Conservation (phyloP, 805 yeast species). For the Sugiyamaella chiloensis region DNA sequence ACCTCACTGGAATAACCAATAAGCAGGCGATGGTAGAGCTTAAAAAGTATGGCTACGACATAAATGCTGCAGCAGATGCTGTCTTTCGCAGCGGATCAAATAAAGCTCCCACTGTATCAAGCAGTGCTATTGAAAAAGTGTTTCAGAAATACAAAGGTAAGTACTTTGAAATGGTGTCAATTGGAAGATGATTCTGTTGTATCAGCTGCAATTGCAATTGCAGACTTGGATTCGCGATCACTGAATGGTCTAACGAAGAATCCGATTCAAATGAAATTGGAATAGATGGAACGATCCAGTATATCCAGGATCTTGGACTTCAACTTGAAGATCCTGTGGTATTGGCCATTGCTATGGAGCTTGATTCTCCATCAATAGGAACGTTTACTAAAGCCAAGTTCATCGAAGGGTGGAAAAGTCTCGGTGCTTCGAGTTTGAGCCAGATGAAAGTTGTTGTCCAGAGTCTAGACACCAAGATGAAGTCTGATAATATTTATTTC, state of each 20-base stretch:
- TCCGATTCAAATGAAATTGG: conserved; percentile 48
- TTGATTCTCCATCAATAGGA: conserved; percentile 67
- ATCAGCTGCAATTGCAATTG: too few relatives aligned
- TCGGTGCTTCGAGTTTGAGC: conserved; percentile 31
- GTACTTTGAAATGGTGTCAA: neutral
- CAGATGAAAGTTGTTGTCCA: conserved; percentile 48
- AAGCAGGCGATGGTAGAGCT: conserved; percentile 19
- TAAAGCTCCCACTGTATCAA: conserved; percentile 8
- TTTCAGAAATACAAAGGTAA: conserved; percentile 30
- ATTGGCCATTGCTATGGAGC: conserved; percentile 64
- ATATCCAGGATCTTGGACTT: conserved; percentile 62
- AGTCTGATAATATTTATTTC: conserved; percentile 36
- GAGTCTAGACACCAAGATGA: conserved; percentile 35
- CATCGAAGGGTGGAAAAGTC: conserved; percentile 54
- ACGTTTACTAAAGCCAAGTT: conserved; percentile 51
- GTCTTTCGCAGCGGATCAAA: conserved; percentile 28
- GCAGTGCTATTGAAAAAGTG: conserved; percentile 17
- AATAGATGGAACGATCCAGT: conserved; percentile 72
- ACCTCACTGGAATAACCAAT: conserved; percentile 18
- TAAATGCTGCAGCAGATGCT: conserved; percentile 35
- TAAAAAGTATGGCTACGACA: conserved; percentile 30
- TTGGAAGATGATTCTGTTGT: neutral
- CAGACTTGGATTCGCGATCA: too few relatives aligned
- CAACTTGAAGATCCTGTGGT: conserved; percentile 74
- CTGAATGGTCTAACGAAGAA: conserved; percentile 17